phyloP scores from a whole-genome alignment of 1,284 basidiomycete genomes.

The Hymenochaete sp. region DNA sequence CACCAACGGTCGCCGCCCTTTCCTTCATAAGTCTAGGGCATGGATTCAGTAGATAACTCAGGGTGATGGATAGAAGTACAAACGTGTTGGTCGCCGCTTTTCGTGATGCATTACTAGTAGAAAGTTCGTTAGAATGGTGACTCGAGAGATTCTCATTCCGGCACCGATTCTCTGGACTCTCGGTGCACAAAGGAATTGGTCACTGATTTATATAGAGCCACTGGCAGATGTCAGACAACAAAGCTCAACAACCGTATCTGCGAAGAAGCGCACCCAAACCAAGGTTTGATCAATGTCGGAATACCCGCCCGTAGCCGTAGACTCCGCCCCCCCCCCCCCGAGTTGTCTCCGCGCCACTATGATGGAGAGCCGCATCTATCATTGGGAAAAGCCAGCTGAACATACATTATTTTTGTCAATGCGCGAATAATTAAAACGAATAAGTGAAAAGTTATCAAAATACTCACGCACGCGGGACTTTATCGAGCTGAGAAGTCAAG shows the following conservation, averaged over 20 bases:
- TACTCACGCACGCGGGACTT: conserved; percentile 60
- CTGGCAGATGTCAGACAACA: not conserved
- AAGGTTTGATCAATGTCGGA: conserved; percentile 69
- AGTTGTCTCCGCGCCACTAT: conserved; percentile 69
- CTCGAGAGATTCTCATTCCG: conserved; percentile 42
- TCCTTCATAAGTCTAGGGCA: conserved; percentile 46
- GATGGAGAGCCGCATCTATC: conserved; percentile 59
- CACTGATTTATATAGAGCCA: conserved; percentile 26
- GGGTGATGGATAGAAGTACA: conserved; percentile 19
- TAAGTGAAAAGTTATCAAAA: no score
- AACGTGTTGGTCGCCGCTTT: conserved; percentile 45
- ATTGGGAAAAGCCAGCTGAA: conserved; percentile 65
- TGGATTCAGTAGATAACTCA: not conserved
- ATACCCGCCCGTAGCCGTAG: conserved; percentile 60
- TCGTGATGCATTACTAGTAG: conserved; percentile 42
- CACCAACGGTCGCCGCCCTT: conserved; percentile 54
- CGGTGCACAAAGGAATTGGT: conserved; percentile 68
- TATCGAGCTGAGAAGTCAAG: conserved; percentile 53
- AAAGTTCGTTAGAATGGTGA: conserved; percentile 41
- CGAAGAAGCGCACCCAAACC: conserved; percentile 44
- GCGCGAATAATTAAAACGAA: no score
- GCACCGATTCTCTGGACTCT: conserved; percentile 55
- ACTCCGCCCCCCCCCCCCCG: no score
- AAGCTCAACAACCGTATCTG: not conserved
- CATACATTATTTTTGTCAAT: no score